Base-by-base conservation (phyloP, 768 basidiomycete species). In the Mycena latifolia region DNA sequence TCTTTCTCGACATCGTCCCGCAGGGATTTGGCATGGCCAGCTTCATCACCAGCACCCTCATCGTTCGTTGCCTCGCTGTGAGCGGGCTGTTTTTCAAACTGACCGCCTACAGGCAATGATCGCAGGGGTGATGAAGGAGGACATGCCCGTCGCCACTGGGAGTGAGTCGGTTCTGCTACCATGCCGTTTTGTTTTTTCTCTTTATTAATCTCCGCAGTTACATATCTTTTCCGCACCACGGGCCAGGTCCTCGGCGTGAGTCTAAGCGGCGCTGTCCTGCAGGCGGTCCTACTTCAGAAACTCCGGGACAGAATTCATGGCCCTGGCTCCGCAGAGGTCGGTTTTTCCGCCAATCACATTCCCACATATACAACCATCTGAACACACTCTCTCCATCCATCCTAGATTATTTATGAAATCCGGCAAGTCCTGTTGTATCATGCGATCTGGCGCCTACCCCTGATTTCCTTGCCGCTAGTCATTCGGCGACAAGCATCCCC, bases 231-330 rank as follows among this genome's bases (percentile, higher is more conserved):
- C 83, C 84, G 96, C 68, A 96, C 95, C 10, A 92, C 94, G 20
- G 96, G 96, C 3, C 97, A 98, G 81, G 98, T 98, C 25, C 85
- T 98, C 59, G 98, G 97, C 37, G 97, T 99, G 58, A 93, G 93
- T 72, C 81, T 96, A 50, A 90, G 90, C 71, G 93, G 95, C 24
- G 91, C 94, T 0, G 76, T 99, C 28, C 80, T 96, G 33, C 97
- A 99, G 78, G 86, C 87, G 7, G 84, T 97, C 37, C 83, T 99
- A 43, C 79, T 90, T 29, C 77, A 81, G 52, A 88, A 93, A 73
- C 81, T 99, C 59, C 86, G 87, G 61, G 78, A 84, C 66, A 86
- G 90, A 55, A 96, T 99, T 70, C 86, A 83, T 8, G 96, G 94
- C 0, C 89, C 92, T 48, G 86, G 84, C 61, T 86, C 96, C 59